Evolutionary conservation across 75 land plant species (phyloP), one percentile per base, ranked within the genome.

Genomic region (Larix kaempferi): DNA sequence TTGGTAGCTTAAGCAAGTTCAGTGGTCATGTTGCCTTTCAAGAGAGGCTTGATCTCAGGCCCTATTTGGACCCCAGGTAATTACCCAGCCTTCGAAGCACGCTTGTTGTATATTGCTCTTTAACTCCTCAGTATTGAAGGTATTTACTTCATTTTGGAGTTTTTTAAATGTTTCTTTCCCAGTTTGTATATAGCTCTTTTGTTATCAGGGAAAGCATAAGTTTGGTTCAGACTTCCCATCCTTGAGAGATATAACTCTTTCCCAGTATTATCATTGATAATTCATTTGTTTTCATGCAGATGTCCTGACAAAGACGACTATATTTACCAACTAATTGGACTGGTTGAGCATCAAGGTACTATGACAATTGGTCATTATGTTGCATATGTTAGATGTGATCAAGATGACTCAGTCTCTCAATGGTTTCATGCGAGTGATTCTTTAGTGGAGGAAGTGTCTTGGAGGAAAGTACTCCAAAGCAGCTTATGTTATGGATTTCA

Each of bases 351-450:
- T 73, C 65, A 77, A 13, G 88, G 88, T 6, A 85, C 87, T 11
- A 84, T 86, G 86, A 74, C 71, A 25, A 79, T 83, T 13, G 88
- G 88, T 16, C 88, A 86, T 64, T 86, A 84, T 58, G 87, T 86
- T 44, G 88, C 88, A 41, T 86, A 84, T 69, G 88, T 86, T 14
- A 80, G 87, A 49, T 77, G 77, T 72, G 56, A 60, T 7, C 37
- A 33, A 29, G 67, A 56, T 25, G 49, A 54, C 12, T 19, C 33
- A 37, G 37, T 21, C 23, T n/a, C 13, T 16, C 19, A 55, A 15
- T 86, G 88, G 88, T 84, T 80, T 59, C 71, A 81, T 57, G 78
- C 84, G 64, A 86, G 88, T 64, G 88, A 86, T 55, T 74, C 86
- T 6, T 63, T 62, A 62, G 88, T 86, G 21, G 80, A 73, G n/a